A percentile compares a stretch with the other conserved stretches of the same genome.
phyloP scores from a whole-genome alignment of 2,329 filamentous ascomycete genomes.

The Aureobasidium subglaciale region DNA sequence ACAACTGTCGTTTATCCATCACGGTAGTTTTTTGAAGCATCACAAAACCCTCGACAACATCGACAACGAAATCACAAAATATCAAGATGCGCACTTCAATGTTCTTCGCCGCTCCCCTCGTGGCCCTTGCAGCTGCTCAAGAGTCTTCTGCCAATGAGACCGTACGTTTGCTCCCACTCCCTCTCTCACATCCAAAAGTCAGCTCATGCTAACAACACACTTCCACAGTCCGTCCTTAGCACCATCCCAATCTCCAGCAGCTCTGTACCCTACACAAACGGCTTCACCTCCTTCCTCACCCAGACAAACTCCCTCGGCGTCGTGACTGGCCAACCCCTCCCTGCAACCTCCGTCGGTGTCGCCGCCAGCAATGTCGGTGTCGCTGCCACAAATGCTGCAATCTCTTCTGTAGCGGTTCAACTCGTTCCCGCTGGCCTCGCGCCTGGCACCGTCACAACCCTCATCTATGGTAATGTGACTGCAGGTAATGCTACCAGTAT shows the following conservation, averaged over 20 bases:
- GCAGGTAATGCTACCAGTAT: constrained; percentile 27
- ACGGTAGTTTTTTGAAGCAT: background rate
- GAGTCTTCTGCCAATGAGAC: constrained; percentile 17
- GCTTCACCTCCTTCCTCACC: constrained; percentile 38
- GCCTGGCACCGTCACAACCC: constrained; percentile 25
- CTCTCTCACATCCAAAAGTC: background rate
- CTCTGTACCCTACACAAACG: constrained; percentile 29
- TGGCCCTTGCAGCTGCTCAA: constrained; percentile 37
- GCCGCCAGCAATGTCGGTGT: no score
- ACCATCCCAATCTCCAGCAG: constrained; percentile 19
- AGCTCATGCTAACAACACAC: no score
- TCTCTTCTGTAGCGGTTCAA: constrained; percentile 33
- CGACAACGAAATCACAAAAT: constrained; percentile 1
- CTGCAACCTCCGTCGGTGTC: constrained; percentile 32
- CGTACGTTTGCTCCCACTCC: background rate
- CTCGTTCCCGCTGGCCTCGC: constrained; percentile 37
- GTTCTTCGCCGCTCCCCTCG: constrained; percentile 37
- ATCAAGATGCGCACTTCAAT: constrained; percentile 42
- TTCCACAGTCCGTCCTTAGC: constrained; percentile 1
- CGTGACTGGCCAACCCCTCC: constrained; percentile 38
- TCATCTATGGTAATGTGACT: constrained; percentile 19
- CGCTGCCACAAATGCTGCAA: constrained; percentile 32
- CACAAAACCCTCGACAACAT: no score
- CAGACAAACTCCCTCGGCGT: constrained; percentile 44
- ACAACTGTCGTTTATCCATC: background rate